Evolutionary conservation across 768 basidiomycete species (phyloP), one percentile per base, ranked within the genome.

Genomic region (Amanita jacksonii): DNA sequence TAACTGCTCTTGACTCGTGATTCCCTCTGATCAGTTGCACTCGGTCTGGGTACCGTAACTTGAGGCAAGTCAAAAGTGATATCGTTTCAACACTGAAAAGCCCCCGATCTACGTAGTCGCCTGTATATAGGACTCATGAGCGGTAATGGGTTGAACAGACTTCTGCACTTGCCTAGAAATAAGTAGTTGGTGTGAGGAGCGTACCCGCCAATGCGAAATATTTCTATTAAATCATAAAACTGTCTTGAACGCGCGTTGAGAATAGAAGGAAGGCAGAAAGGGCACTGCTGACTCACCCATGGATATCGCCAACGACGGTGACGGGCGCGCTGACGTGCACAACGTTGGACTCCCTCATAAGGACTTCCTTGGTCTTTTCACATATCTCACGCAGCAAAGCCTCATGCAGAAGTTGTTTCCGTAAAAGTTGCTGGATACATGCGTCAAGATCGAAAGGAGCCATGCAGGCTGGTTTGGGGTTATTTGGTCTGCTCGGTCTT

Each of bases 151-250:
- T 23, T 28, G 49, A 22, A 19, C 36, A n/a, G 5, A 27, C 38
- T 41, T 41, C 33, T 47, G 31, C 31, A 70, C 84, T 54, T 54
- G 92, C 93, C 93, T 32, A 99, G 79, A 60, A 99, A 99, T 48
- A 99, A 78, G 63, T 99, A 99, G 63, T 99, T 99, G 30, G 94
- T 99, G 57, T 94, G 73, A 1, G 94, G 94, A 2, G 90, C 89
- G 56, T 88, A 89, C 30, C 94, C 94, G 46, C 96, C 94, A 78
- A 99, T 98, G 39, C 93, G 80, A 57, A 99, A 99, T 59, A 97
- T 97, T 64, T 99, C 94, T 62, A 98, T 87, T 54, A 99, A 76
- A 70, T 99, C 94, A 69, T 98, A 94, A 66, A 99, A 99, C 76
- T 99, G 94, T 48, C 94, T 96, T 78, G 63, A 63, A 56, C 53